Conservation (phyloP, 2,329 filamentous ascomycete species). For the Sporothrix globosa region DNA sequence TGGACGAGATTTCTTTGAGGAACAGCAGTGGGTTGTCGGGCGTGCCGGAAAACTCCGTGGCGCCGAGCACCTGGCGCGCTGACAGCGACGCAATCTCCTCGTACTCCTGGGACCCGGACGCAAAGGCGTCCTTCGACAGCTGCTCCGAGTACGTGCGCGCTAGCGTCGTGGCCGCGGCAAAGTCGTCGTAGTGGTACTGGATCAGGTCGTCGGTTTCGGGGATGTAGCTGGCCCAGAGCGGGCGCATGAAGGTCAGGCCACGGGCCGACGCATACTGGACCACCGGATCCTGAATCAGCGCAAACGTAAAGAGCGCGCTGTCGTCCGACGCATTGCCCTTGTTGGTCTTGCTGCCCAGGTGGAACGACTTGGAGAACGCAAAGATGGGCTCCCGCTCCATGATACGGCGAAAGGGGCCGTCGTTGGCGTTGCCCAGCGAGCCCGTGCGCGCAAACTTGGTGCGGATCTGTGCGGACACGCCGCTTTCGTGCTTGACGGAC, state of each 20-base stretch:
- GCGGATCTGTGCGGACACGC: slow-evolving; percentile 67
- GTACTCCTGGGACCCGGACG: slow-evolving; percentile 73
- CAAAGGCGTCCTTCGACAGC: slow-evolving; percentile 70
- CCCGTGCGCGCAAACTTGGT: slow-evolving; percentile 71
- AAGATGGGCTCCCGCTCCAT: slow-evolving; percentile 81
- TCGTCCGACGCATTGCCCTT: slow-evolving; percentile 47
- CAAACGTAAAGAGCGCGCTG: slow-evolving; percentile 72
- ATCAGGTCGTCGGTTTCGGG: slow-evolving; percentile 62
- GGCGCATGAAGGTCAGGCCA: slow-evolving; percentile 75
- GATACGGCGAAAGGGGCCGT: slow-evolving; percentile 61
- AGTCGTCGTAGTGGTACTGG: slow-evolving; percentile 75
- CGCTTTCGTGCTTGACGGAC: slow-evolving; percentile 70
- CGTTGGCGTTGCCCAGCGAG: slow-evolving; percentile 61
- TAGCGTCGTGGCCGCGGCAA: slow-evolving; percentile 61
- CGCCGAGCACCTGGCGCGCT: slow-evolving; percentile 77
- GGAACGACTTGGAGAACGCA: slow-evolving; percentile 71
- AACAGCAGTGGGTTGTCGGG: slow-evolving; percentile 72
- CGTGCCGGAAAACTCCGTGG: slow-evolving; percentile 72
- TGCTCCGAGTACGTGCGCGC: slow-evolving; percentile 72
- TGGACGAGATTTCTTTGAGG: slow-evolving; percentile 81
- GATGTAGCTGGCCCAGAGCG: slow-evolving; percentile 79
- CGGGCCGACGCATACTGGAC: slow-evolving; percentile 76
- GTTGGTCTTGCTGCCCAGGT: slow-evolving; percentile 42
- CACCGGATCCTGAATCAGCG: slow-evolving; percentile 75
- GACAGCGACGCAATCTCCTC: slow-evolving; percentile 77